Percentiles rank a stretch among this genome's conserved stretches.
Evolutionary conservation across 345 rosid genomes (phyloP).

Genomic region (Orychophragmus violaceus): DNA sequence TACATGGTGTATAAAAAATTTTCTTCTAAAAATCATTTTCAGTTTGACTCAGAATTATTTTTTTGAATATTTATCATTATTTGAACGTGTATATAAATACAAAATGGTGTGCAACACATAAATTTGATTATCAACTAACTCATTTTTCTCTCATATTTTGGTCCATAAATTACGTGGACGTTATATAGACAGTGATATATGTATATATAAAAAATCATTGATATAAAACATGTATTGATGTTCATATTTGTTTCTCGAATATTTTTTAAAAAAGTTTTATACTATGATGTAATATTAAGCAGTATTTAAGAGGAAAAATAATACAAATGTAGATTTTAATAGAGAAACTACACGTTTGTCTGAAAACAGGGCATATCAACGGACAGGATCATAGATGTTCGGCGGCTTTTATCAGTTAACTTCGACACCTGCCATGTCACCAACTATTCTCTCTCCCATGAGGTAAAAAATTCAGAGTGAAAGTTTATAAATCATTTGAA

Average conservation of each 20-base stretch:
- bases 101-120: constrained; percentile 26
- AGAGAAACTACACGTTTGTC: background rate
- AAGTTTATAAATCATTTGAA: background rate
- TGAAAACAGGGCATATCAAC: constrained; percentile 86
- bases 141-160: background rate
- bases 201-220: background rate
- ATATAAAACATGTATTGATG: background rate
- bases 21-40: constrained; percentile 20
- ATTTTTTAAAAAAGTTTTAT: background rate
- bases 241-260: background rate
- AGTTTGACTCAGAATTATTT: constrained; percentile 22
- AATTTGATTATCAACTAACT: background rate
- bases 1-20: background rate
- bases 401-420: constrained; percentile 71
- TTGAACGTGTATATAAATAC: constrained; percentile 27
- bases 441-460: constrained; percentile 70
- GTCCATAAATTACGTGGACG: constrained; percentile 25
- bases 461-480: constrained; percentile 39
- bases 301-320: background rate
- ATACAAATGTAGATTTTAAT: background rate
- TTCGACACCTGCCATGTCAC: constrained; percentile 71
- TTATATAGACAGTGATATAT: constrained; percentile 25
- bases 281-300: background rate
- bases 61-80: background rate
- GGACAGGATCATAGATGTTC: constrained; percentile 88